Base-by-base conservation (phyloP, 176 grass and related monocot genomes). In the Cenchrus purpureus region DNA sequence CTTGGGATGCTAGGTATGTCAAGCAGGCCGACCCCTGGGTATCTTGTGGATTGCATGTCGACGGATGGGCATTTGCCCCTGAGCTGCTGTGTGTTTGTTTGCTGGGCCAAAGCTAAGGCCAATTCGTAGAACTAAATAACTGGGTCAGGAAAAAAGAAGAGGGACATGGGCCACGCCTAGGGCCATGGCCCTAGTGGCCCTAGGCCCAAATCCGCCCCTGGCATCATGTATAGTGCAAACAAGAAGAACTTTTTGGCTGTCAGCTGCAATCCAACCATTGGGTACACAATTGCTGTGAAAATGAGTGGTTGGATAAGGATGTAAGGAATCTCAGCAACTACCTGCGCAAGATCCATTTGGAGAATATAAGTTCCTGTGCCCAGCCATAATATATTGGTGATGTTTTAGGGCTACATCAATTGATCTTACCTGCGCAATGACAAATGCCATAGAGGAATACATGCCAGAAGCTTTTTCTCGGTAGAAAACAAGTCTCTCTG, bases 201-300 rank as follows among this genome's bases (percentile, higher is more conserved):
- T 25, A 25, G 22, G 22, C 22, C 22, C 22, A 25, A 25, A 25
- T 25, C 22, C 22, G 22, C 22, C 22, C 22, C 22, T 25, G 22
- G 51, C 79, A 91, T 8, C 77, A 87, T 73, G 81, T 91, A 94
- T n/a, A 91, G 43, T 29, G 85, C 56, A 65, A 94, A 94, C 92
- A 89, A 94, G 43, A 85, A 82, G 87, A 92, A 89, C 64, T 92
- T 92, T 40, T 3, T 29, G 17, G 70, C 78, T 4, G 72, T 83
- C 77, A 89, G 54, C 71, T 87, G 53, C 68, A 94, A 91, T 25
- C 92, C 92, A 22, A 94, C 85, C 92, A 94, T 94, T 12, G 91
- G 91, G 81, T 92, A 92, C 61, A 87, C 87, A 10, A 92, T 92
- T 0, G 57, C 55, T 0, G 91, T 43, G 44, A 92, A 92, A 19